phyloP scores from a whole-genome alignment of 306 rosid species.

The Sesbania bispinosa region DNA sequence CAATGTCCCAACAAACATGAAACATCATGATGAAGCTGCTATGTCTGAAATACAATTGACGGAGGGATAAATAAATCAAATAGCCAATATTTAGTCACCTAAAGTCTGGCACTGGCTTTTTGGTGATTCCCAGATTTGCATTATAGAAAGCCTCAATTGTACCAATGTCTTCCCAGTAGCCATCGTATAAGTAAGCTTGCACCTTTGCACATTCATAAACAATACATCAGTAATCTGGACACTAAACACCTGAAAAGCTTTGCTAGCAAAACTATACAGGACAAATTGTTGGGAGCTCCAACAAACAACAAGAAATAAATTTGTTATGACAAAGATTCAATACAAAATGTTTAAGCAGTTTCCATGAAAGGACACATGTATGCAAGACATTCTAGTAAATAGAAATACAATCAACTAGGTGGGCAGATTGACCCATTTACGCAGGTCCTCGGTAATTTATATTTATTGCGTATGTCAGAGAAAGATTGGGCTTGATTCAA shows the following conservation, averaged over 20 bases:
- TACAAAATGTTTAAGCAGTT: background rate
- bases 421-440: background rate
- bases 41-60: slow-evolving; percentile 18
- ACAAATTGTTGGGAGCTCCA: background rate
- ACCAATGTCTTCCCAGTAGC: no score
- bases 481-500: background rate
- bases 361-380: background rate
- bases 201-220: slow-evolving; percentile 45
- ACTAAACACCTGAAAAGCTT: slow-evolving; percentile 1
- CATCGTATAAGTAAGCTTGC: no score
- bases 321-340: background rate
- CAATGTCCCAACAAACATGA: slow-evolving; percentile 27
- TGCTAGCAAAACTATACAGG: background rate
- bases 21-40: background rate
- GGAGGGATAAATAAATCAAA: slow-evolving; percentile 7
- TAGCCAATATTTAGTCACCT: slow-evolving; percentile 46
- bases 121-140: no score
- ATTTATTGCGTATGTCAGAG: background rate
- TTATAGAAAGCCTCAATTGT: no score
- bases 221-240: slow-evolving; percentile 9
- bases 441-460: background rate
- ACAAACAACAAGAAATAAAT: background rate
- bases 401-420: background rate
- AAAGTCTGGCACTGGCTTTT: no score
- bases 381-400: background rate